Percentiles rank a stretch among this genome's conserved stretches.
Evolutionary conservation across 148 eudicot genomes (phyloP).

Genomic region (Fallopia convolvulus): DNA sequence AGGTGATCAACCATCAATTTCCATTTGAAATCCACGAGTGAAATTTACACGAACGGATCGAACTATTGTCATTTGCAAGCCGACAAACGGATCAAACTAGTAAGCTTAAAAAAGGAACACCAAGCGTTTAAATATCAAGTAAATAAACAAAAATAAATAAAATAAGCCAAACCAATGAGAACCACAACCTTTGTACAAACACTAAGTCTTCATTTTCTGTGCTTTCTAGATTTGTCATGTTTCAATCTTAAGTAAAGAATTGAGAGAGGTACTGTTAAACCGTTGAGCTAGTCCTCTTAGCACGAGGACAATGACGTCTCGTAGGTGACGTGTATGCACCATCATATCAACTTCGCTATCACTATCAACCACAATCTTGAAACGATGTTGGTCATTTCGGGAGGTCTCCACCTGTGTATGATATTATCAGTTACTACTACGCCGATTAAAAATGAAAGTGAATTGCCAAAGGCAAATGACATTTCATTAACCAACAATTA

Average conservation of each 20-base stretch:
- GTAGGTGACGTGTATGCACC: conserved; percentile 90
- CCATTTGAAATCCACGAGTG: neutral
- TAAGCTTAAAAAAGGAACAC: neutral
- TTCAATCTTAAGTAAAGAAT: conserved; percentile 76
- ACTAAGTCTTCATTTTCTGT: neutral
- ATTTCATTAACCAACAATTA: neutral
- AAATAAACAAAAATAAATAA: neutral
- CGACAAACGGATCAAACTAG: neutral
- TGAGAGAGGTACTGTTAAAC: conserved; percentile 91
- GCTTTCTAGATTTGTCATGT: conserved; percentile 5
- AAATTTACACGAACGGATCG: neutral
- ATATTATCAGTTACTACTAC: neutral
- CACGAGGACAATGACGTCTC: conserved; percentile 89
- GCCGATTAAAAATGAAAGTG: neutral
- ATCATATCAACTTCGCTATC: conserved; percentile 74
- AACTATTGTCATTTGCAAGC: conserved; percentile 3
- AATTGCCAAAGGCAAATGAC: neutral
- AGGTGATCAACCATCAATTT: neutral
- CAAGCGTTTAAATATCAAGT: neutral
- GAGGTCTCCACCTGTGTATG: conserved; percentile 81
- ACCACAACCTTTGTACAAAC: neutral
- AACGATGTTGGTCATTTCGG: conserved; percentile 89
- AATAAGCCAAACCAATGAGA: neutral
- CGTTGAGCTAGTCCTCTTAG: conserved; percentile 84
- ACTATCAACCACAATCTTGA: conserved; percentile 75